Evolutionary conservation across 2,329 filamentous ascomycete species (phyloP).

Genomic region (Ophiostoma ulmi): DNA sequence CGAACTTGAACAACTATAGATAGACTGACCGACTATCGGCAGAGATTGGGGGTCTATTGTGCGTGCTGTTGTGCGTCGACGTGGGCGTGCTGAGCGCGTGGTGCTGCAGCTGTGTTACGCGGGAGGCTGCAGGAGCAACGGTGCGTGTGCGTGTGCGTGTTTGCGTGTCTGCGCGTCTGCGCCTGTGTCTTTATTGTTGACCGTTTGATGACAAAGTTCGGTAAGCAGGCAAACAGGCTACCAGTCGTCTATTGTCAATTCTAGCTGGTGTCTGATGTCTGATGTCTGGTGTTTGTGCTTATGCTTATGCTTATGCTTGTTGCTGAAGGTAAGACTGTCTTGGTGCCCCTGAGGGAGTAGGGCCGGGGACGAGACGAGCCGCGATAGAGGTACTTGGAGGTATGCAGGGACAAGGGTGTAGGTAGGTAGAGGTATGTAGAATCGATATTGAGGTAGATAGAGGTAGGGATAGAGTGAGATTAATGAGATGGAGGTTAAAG

Average conservation of each 20-base stretch:
- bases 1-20: not conserved
- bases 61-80: not conserved
- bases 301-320: not conserved
- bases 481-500: not conserved
- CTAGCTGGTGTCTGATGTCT: not conserved
- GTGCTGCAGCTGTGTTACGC: not conserved
- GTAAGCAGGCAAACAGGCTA: not conserved
- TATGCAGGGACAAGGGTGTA: not conserved
- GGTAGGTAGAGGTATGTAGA: not conserved
- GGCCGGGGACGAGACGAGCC: not conserved
- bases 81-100: not conserved
- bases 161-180: not conserved
- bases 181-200: not conserved
- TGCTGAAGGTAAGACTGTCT: not conserved
- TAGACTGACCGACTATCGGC: not conserved
- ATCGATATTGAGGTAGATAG: not conserved
- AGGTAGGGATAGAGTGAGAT: not conserved
- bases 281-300: not conserved
- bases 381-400: not conserved
- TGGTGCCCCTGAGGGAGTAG: not conserved
- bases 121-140: constrained; percentile 7
- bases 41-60: not conserved
- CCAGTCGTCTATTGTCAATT: no score
- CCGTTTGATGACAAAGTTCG: not conserved
- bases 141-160: not conserved